Conservation (phyloP, 129 eudicot genomes). For the Flaveria brownii region DNA sequence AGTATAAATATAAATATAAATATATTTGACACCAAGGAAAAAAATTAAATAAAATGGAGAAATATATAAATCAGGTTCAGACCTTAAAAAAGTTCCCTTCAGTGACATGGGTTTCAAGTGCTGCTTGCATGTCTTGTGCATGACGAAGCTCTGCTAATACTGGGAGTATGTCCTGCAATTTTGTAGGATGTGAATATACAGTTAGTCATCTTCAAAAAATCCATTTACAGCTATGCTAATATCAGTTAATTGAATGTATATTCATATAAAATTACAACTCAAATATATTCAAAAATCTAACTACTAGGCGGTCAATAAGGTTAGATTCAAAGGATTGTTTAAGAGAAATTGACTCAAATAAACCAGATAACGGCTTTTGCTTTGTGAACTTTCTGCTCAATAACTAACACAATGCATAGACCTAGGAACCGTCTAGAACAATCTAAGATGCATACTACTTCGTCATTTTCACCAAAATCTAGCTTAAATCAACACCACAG, state of each 20-base stretch:
- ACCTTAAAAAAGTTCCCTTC: slow-evolving; percentile 86
- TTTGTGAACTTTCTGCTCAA: slow-evolving; percentile 22
- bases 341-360: slow-evolving; percentile 17
- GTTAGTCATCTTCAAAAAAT: slow-evolving; percentile 20
- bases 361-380: slow-evolving; percentile 15
- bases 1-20: not conserved
- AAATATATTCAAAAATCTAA: not conserved
- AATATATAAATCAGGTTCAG: slow-evolving; percentile 7
- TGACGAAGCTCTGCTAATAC: slow-evolving; percentile 73
- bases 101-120: slow-evolving; percentile 76
- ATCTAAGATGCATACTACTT: slow-evolving; percentile 1
- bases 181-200: slow-evolving; percentile 26
- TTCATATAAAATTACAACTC: not conserved
- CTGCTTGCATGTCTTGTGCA: slow-evolving; percentile 73
- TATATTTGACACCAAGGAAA: slow-evolving; percentile 6
- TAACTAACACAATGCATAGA: slow-evolving; percentile 22
- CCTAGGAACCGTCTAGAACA: slow-evolving; percentile 18
- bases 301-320: slow-evolving; percentile 7
- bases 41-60: not conserved
- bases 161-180: slow-evolving; percentile 83
- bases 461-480: slow-evolving; percentile 24
- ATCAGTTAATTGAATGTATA: slow-evolving; percentile 2
- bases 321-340: slow-evolving; percentile 16
- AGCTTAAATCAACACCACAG: not conserved
- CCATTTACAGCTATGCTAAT: slow-evolving; percentile 15